Evolutionary conservation across 805 yeast genomes (phyloP), one percentile per base, ranked within the genome.

Genomic region (Candida namnaoensis): DNA sequence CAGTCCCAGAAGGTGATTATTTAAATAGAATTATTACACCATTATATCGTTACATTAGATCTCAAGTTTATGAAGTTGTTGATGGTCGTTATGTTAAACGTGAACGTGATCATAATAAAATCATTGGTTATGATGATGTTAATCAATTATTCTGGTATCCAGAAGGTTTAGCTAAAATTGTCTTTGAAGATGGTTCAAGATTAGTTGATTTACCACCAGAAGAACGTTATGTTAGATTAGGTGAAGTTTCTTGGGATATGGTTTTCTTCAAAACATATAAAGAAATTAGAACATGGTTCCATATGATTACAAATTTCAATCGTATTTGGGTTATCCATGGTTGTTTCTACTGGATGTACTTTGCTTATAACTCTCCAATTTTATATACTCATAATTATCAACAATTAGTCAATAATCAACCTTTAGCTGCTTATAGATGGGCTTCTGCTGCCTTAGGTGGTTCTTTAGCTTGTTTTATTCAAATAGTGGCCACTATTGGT

Each of bases 71-170:
- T 54, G 93, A 84, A 65, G 76, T 83, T 52, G 74, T 76, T 47
- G 88, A 84, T 52, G 93, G 93, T 45, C 80, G 88, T 65, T 84
- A 75, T 53, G 82, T 84, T 46, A 84, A 84, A 64, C 82, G 95
- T 68, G 93, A 85, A 69, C 80, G 69, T 59, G 95, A 85, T 62
- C 95, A 85, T 65, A 81, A 81, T 66, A 69, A 78, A 50, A 69
- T 85, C 48, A 75, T 85, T 56, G 95, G 99, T 64, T 93, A 93
- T 64, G 99, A 93, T 71, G 99, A 93, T 72, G 95, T 93, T 46
- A 93, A 93, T 66, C 99, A 93, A 73, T 75, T 93, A 54, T 93
- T 95, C 69, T 93, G 99, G 99, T 93, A 95, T 68, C 97, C 98
- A 38, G 98, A 95, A 69, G 99, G 99, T 74, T 85, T 93, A 50